Percentiles rank a stretch among this genome's conserved stretches.
Evolutionary conservation across 495 filamentous ascomycete genomes (phyloP).

Genomic region (Podospora appendiculata): DNA sequence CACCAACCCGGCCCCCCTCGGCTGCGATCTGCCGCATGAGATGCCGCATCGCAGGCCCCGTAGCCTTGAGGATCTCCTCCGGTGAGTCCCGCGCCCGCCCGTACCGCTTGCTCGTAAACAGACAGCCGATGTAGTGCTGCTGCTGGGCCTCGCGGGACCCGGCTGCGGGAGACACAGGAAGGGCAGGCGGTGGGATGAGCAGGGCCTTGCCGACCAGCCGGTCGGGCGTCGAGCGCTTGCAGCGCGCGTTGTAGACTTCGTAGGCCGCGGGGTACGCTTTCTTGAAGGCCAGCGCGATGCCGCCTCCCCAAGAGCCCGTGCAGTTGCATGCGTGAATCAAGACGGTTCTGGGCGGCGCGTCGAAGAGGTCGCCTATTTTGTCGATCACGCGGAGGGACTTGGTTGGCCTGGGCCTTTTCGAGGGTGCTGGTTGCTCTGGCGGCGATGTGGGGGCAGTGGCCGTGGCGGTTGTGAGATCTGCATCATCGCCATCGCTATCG

Average conservation of each 20-base stretch:
- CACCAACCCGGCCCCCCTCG: slow-evolving; percentile 2
- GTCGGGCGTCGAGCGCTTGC: slow-evolving; percentile 5
- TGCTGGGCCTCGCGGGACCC: neutral
- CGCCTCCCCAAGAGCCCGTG: slow-evolving; percentile 15
- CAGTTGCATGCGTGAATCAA: slow-evolving; percentile 25
- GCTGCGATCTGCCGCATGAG: slow-evolving; percentile 13
- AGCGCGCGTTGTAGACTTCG: slow-evolving; percentile 11
- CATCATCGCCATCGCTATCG: too few relatives aligned
- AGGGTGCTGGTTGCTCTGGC: neutral
- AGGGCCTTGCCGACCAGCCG: slow-evolving; percentile 14
- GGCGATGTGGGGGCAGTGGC: neutral
- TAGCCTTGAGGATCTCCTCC: slow-evolving; percentile 8
- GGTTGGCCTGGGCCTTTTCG: neutral
- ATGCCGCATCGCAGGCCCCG: slow-evolving; percentile 11
- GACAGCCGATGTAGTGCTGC: slow-evolving; percentile 21
- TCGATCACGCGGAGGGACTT: slow-evolving; percentile 7
- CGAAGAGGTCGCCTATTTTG: slow-evolving; percentile 15
- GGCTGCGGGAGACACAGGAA: neutral
- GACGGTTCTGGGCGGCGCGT: slow-evolving; percentile 14
- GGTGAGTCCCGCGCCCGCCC: slow-evolving; percentile 11
- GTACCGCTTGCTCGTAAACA: slow-evolving; percentile 16
- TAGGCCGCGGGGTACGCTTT: slow-evolving; percentile 13
- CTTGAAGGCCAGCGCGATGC: slow-evolving; percentile 16
- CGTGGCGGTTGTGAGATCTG: neutral
- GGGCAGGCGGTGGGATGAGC: slow-evolving; percentile 9